phyloP scores from a whole-genome alignment of 2,329 filamentous ascomycete species.

The Ilyonectria sp. region DNA sequence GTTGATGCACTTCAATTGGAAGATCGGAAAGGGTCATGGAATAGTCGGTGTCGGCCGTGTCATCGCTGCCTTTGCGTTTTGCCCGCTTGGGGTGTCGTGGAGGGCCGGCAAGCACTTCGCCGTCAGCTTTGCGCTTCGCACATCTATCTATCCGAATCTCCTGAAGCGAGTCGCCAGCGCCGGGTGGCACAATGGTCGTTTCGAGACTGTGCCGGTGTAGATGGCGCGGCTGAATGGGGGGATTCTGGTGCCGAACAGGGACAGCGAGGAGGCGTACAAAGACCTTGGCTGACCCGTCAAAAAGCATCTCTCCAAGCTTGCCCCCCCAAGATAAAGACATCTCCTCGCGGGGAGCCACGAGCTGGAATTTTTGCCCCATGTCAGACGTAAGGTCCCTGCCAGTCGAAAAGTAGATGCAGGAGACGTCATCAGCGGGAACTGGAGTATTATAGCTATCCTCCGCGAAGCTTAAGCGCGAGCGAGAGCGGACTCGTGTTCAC shows the following conservation, averaged over 20 bases:
- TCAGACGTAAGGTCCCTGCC: background rate
- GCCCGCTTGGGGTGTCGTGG: background rate
- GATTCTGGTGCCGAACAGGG: background rate
- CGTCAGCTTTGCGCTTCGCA: too few relatives aligned
- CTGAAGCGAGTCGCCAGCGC: too few relatives aligned
- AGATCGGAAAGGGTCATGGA: background rate
- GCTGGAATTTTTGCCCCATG: background rate
- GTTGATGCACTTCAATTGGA: background rate
- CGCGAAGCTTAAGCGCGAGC: too few relatives aligned
- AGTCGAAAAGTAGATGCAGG: too few relatives aligned
- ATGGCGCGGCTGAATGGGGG: too few relatives aligned
- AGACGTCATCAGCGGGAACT: too few relatives aligned
- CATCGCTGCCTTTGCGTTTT: background rate
- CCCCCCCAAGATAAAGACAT: background rate
- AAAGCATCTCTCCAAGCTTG: conserved; percentile 1
- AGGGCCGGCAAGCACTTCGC: too few relatives aligned
- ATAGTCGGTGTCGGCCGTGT: background rate
- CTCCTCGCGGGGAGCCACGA: background rate
- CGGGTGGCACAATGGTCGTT: too few relatives aligned
- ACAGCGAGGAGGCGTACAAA: background rate
- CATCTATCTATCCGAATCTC: too few relatives aligned
- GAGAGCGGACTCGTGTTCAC: too few relatives aligned
- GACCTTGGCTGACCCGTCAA: background rate
- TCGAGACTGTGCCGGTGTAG: too few relatives aligned
- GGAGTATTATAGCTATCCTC: too few relatives aligned